These are phyloP conservation scores for Huntiella savannae DNA, from an alignment of 2,329 filamentous ascomycete species.

Conservation along the genomic window DNA sequence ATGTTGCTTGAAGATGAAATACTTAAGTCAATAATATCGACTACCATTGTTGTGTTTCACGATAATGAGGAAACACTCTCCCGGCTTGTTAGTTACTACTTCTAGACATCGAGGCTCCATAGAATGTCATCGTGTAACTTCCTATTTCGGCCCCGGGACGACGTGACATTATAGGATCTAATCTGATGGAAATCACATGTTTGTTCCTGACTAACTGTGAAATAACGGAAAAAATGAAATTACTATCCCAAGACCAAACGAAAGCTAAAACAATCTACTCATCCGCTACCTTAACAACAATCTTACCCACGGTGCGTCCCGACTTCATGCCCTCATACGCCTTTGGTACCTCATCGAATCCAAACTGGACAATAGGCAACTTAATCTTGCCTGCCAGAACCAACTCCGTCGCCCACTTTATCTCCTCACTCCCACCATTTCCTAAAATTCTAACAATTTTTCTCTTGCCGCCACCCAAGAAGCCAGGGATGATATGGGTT, in stretches of 20 bases:
- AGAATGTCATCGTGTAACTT: no score
- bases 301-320: conserved; percentile 40
- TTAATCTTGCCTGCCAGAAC: conserved; percentile 38
- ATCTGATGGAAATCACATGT: no score
- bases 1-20: no score
- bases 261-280: conserved; percentile 3
- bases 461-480: conserved; percentile 23
- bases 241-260: neutral
- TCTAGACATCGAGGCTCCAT: no score
- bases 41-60: no score
- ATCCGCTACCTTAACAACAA: conserved; percentile 24
- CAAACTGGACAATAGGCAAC: conserved; percentile 34
- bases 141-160: no score
- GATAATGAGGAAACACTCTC: no score
- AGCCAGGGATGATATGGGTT: conserved; percentile 17
- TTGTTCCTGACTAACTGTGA: no score
- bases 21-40: no score
- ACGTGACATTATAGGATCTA: no score
- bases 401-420: conserved; percentile 33
- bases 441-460: conserved; percentile 23
- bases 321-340: conserved; percentile 41
- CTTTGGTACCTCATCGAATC: conserved; percentile 34
- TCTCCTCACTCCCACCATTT: conserved; percentile 24
- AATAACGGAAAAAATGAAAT: neutral
- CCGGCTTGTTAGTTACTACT: no score